Percentiles rank a stretch among this genome's conserved stretches.
Evolutionary conservation across 331 rosid species (phyloP).

Genomic region (Rosa hybrid): DNA sequence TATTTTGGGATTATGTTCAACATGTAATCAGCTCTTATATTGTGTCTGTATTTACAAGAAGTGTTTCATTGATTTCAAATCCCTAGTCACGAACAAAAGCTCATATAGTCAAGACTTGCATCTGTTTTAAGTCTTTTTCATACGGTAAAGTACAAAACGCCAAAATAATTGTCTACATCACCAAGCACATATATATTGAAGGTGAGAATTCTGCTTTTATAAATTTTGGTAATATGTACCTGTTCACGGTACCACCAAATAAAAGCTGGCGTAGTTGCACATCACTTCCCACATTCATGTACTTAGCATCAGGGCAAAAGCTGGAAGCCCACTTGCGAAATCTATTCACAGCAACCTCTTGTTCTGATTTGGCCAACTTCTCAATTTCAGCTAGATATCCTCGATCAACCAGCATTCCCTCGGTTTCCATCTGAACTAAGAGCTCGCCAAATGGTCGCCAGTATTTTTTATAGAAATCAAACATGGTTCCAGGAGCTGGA

Average conservation of each 20-base stretch:
- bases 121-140: background rate
- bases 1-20: background rate
- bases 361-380: conserved; percentile 86
- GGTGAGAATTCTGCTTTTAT: background rate
- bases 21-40: background rate
- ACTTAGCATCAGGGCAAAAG: conserved; percentile 80
- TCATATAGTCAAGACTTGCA: background rate
- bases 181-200: background rate
- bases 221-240: conserved; percentile 37
- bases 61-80: background rate
- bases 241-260: conserved; percentile 81
- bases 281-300: conserved; percentile 97
- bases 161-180: background rate
- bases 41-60: background rate
- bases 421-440: conserved; percentile 86
- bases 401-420: conserved; percentile 95
- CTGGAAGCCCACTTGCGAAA: conserved; percentile 88
- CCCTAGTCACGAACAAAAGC: background rate
- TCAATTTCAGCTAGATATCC: conserved; percentile 76
- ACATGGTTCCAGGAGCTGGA: conserved; percentile 52
- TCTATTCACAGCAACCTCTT: conserved; percentile 73
- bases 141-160: background rate
- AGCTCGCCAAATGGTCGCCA: conserved; percentile 95
- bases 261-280: conserved; percentile 82
- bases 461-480: conserved; percentile 75